Evolutionary conservation across 2,329 filamentous ascomycete genomes (phyloP), one percentile per base, ranked within the genome.

Genomic region (Trematosphaeria pertusa): DNA sequence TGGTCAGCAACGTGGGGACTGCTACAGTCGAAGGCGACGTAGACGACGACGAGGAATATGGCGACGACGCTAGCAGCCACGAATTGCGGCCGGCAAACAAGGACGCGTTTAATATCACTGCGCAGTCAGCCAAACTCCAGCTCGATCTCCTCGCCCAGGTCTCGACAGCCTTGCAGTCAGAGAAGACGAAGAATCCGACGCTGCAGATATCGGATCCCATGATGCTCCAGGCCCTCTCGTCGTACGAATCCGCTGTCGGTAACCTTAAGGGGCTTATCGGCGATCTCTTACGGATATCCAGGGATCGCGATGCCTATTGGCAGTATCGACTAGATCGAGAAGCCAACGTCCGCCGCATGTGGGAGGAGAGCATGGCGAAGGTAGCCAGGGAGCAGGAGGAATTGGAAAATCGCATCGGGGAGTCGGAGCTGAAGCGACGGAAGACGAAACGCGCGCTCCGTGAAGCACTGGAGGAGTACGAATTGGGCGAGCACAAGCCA

Each of bases 291-390:
- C 90, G 92, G 39, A 97, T 99, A 63, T 93, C 92, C 7, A 87
- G 89, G 62, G 94, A 99, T 67, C 88, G 95, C 40, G 94, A 99
- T 72, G 86, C 91, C 0, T 96, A 96, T 70, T 99, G 94, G 94
- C 93, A 97, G 71, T 95, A 96, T 68, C 87, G 92, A 11, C 79
- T 99, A 31, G 92, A 96, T 59, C 87, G 91, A 43, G 94, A 99
- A 74, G 87, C 87, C 33, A 90, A 96, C 67, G 87, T 97, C 75
- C 86, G 94, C 28, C 87, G 89, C 49, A 89, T 99, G 85, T 99
- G 94, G 94, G 94, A 99, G 73, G 94, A 99, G 64, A 97, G 92
- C 73, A 70, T 99, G 94, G 91, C 94, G 8, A 87, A 92, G 62
- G 88, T 99, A n/a, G 94, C 92, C 14, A 86, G 85, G 45, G 94